Percentiles rank a stretch among this genome's conserved stretches.
phyloP scores from a whole-genome alignment of 441 rosid species.

The Aleurites moluccanus region DNA sequence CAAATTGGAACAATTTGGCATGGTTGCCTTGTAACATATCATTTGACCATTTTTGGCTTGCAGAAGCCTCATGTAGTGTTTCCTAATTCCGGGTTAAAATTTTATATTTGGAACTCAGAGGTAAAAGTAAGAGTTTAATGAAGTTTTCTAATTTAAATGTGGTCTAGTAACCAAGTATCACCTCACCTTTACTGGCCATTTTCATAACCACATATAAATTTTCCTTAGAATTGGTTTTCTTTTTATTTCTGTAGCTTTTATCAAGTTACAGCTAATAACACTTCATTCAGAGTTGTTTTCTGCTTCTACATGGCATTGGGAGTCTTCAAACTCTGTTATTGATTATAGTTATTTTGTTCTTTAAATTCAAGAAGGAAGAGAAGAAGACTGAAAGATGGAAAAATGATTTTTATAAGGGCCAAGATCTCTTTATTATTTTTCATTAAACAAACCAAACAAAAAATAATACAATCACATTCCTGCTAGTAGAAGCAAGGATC shows the following conservation, averaged over 20 bases:
- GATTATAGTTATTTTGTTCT: background rate
- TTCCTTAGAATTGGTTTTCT: background rate
- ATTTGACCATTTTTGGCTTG: background rate
- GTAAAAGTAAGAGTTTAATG: background rate
- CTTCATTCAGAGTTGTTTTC: background rate
- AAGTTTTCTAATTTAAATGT: background rate
- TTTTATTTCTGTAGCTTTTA: background rate
- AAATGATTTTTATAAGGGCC: slow-evolving; percentile 2
- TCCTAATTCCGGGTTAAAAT: background rate
- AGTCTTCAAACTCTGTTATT: background rate
- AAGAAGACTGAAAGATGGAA: background rate
- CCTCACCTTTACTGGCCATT: background rate
- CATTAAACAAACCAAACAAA: slow-evolving; percentile 22
- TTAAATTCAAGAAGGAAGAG: background rate
- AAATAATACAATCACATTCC: slow-evolving; percentile 10
- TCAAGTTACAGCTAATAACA: background rate
- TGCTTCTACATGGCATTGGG: background rate
- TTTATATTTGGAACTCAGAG: background rate
- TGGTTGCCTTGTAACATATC: background rate
- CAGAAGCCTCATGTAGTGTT: background rate
- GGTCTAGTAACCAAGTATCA: background rate
- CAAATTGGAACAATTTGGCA: background rate
- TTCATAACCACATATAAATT: background rate
- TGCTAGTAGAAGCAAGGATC: background rate
- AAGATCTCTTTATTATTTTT: background rate